Percentiles rank a stretch among this genome's conserved stretches.
Evolutionary conservation across 345 rosid genomes (phyloP).

Genomic region (Boechera retrofracta): DNA sequence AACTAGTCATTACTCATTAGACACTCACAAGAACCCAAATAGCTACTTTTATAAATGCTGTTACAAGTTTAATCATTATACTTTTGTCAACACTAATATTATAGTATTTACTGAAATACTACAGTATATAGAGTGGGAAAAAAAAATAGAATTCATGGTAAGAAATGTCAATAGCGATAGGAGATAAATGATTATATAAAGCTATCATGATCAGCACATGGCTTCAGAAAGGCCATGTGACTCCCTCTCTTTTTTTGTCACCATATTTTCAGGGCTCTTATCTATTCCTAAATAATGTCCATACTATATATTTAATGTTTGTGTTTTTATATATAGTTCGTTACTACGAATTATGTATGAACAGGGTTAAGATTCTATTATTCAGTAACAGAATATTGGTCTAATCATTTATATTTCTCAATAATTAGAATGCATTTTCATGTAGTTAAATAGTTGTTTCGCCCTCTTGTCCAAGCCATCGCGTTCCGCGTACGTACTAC

Average conservation of each 20-base stretch:
- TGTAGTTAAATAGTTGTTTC: conserved; percentile 2
- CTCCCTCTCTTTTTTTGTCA: conserved; percentile 25
- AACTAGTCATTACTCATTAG: conserved; percentile 32
- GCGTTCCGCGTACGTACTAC: conserved; percentile 22
- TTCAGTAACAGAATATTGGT: conserved; percentile 35
- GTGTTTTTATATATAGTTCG: conserved; percentile 17
- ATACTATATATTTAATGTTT: conserved; percentile 8
- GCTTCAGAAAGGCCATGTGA: conserved; percentile 46
- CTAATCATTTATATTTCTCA: conserved; percentile 42
- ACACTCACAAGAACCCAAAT: conserved; percentile 33
- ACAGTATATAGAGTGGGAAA: neutral
- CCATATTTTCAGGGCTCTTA: conserved; percentile 40
- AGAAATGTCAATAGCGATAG: conserved; percentile 39
- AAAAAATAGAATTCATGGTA: conserved; percentile 22
- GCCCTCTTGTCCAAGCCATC: conserved; percentile 22
- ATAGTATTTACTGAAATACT: neutral
- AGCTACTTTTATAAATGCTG: conserved; percentile 19
- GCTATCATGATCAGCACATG: conserved; percentile 42
- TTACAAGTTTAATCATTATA: conserved; percentile 15
- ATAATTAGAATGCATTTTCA: conserved; percentile 28
- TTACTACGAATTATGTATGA: conserved; percentile 33
- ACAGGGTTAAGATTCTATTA: conserved; percentile 28
- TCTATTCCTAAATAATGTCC: conserved; percentile 32
- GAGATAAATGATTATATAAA: conserved; percentile 38
- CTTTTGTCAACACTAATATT: conserved; percentile 28